Evolutionary conservation across 2,329 filamentous ascomycete species (phyloP).

Genomic region (Pyricularia pennisetigena): DNA sequence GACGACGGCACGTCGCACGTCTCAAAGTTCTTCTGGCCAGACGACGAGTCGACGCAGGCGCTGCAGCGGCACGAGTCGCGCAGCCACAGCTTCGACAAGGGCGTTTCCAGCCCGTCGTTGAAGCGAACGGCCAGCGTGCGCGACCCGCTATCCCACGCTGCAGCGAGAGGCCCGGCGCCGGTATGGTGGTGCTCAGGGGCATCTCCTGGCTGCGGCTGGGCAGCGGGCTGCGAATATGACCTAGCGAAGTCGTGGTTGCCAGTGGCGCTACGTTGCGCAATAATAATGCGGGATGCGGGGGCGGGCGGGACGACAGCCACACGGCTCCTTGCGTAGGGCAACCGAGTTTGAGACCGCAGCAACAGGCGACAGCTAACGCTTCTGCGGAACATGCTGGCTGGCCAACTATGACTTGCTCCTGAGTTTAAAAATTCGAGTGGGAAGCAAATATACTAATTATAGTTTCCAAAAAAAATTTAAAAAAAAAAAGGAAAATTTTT

Average conservation of each 20-base stretch:
- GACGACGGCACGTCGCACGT: constrained; percentile 49
- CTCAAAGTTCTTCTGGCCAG: constrained; percentile 54
- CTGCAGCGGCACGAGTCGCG: constrained; percentile 50
- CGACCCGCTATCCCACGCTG: neutral
- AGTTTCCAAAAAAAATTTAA: neutral
- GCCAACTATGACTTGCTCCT: neutral
- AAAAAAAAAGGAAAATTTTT: too few species aligned
- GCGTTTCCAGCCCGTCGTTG: neutral
- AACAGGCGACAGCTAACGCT: neutral
- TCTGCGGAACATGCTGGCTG: neutral
- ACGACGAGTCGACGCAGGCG: constrained; percentile 46
- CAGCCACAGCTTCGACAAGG: constrained; percentile 23
- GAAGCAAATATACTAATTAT: neutral
- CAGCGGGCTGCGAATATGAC: neutral
- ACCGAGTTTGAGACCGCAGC: neutral
- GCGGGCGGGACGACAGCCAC: neutral
- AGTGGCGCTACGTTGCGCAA: neutral
- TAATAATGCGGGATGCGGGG: neutral
- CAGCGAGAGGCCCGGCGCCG: neutral
- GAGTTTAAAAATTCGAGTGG: neutral
- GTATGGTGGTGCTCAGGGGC: neutral
- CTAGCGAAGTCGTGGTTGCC: neutral
- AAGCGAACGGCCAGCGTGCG: neutral
- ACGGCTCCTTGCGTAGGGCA: neutral
- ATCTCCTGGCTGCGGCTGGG: neutral